Base-by-base conservation (phyloP, 768 basidiomycete species). In the Auriscalpium vulgare region DNA sequence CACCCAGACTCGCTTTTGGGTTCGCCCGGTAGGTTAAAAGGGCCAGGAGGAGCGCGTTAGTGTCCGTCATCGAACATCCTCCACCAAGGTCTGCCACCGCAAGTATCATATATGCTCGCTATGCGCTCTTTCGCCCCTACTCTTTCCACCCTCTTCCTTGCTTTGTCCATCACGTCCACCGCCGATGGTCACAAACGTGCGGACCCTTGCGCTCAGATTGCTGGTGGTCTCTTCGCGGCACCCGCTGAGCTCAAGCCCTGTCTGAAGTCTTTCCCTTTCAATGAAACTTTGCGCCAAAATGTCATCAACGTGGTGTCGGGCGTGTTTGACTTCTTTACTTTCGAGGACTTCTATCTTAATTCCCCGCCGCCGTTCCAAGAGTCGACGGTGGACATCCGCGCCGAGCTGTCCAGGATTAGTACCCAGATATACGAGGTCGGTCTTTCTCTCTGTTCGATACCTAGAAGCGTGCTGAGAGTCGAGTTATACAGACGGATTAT, bases 321-420 rank as follows among this genome's bases (percentile, higher is more conserved):
- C 11, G 70, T 72, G 10, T 70, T 72, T 43, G 66, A 72, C 60
- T 75, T 74, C 58, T 75, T 66, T 62, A 74, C 73, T 0, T 74
- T 72, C 60, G 73, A 74, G 58, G 67, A 68, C 46, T 73, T 67
- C 52, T 74, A 74, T 53, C 52, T 71, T 44, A 59, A 69, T 37
- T 68, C 70, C 5, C 71, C 72, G 2, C 59, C 69, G 16, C 72
- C 72, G 16, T 74, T 73, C 61, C 67, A 73, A 54, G 69, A 79
- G 56, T 81, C 81, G 0, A 84, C 80, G 0, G 67, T 68, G 11
- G 69, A 85, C 61, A 82, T 85, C 49, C 74, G 81, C 8, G 74
- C 72, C 0, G 73, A 75, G 1, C 66, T 85, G 36, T 69, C 71
- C 3, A 70, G 72, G 53, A 76, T 85, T 38, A 78, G 78, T 57